phyloP scores from a whole-genome alignment of 306 rosid species.

The Quercus berberidifolia region DNA sequence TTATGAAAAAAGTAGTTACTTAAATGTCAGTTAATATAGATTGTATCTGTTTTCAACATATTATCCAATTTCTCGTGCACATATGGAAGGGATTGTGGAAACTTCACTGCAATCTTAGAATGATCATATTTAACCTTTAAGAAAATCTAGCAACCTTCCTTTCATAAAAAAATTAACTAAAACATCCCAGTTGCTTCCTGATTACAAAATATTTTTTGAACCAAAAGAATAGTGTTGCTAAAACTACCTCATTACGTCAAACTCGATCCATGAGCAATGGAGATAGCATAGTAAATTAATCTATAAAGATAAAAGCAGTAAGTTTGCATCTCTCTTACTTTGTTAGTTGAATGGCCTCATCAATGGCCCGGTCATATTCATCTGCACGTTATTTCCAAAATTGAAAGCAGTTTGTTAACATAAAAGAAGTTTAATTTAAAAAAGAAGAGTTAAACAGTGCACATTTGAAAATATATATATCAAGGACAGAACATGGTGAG shows the following conservation, averaged over 20 bases:
- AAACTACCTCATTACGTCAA: slow-evolving; percentile 1
- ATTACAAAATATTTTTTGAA: not conserved
- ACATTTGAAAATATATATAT: not conserved
- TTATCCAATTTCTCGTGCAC: not conserved
- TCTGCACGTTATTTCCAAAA: slow-evolving; percentile 48
- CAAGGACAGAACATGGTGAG: not conserved
- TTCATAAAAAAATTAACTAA: not conserved
- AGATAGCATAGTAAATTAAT: slow-evolving; percentile 1
- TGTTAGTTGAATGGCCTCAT: slow-evolving; percentile 62
- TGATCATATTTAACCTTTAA: not conserved
- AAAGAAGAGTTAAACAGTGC: not conserved
- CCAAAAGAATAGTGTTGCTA: not conserved
- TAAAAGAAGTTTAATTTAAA: not conserved
- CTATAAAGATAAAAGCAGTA: not conserved
- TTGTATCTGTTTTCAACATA: not conserved
- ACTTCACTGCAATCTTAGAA: not conserved
- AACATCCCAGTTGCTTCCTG: not conserved
- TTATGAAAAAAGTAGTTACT: not conserved
- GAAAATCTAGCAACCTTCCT: not conserved
- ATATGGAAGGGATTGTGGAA: not conserved
- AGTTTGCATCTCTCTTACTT: slow-evolving; percentile 40
- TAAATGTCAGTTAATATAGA: not conserved
- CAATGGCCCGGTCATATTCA: slow-evolving; percentile 65
- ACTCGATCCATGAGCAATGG: not conserved
- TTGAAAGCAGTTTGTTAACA: slow-evolving; percentile 1